These are phyloP conservation scores for Tricholoma saponaceum DNA, from an alignment of 768 basidiomycete genomes.

Conservation along the genomic window DNA sequence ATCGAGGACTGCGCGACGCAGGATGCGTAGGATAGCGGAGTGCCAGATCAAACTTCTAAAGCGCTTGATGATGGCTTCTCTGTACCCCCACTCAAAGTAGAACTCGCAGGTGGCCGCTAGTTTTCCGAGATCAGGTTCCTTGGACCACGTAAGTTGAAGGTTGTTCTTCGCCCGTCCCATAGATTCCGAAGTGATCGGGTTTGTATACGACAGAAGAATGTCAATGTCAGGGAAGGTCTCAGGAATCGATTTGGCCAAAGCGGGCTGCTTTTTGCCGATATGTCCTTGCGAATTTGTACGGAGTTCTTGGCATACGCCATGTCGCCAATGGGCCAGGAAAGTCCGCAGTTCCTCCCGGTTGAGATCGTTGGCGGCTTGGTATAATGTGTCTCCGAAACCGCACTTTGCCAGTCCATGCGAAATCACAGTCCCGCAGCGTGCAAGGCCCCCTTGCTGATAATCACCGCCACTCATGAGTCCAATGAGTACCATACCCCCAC, in stretches of 20 bases:
- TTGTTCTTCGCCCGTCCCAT: slow-evolving; percentile 38
- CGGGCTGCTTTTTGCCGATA: slow-evolving; percentile 58
- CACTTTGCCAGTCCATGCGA: slow-evolving; percentile 77
- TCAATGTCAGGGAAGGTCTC: slow-evolving; percentile 69
- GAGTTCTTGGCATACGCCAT: slow-evolving; percentile 58
- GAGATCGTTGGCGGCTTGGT: slow-evolving; percentile 52
- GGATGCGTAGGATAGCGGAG: slow-evolving; percentile 61
- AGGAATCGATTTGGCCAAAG: slow-evolving; percentile 61
- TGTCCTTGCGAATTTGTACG: slow-evolving; percentile 62
- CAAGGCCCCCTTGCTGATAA: slow-evolving; percentile 71
- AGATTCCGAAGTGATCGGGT: slow-evolving; percentile 71
- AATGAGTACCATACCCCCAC: slow-evolving; percentile 78
- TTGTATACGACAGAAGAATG: slow-evolving; percentile 72
- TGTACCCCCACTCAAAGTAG: slow-evolving; percentile 91
- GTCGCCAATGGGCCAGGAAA: slow-evolving; percentile 64
- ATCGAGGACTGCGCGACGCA: slow-evolving; percentile 62
- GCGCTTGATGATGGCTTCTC: slow-evolving; percentile 75
- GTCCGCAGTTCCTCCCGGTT: slow-evolving; percentile 37
- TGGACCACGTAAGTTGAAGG: slow-evolving; percentile 38
- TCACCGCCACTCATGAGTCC: slow-evolving; percentile 89
- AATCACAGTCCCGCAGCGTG: slow-evolving; percentile 64
- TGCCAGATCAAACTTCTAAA: slow-evolving; percentile 85
- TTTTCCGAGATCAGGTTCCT: slow-evolving; percentile 65
- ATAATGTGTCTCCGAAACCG: slow-evolving; percentile 72
- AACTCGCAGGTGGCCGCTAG: slow-evolving; percentile 81